Percentiles rank a stretch among this genome's conserved stretches.
These are phyloP conservation scores for Sarocladiaceae sp. DNA, from an alignment of 2,329 filamentous ascomycete genomes.

Conservation along the genomic window DNA sequence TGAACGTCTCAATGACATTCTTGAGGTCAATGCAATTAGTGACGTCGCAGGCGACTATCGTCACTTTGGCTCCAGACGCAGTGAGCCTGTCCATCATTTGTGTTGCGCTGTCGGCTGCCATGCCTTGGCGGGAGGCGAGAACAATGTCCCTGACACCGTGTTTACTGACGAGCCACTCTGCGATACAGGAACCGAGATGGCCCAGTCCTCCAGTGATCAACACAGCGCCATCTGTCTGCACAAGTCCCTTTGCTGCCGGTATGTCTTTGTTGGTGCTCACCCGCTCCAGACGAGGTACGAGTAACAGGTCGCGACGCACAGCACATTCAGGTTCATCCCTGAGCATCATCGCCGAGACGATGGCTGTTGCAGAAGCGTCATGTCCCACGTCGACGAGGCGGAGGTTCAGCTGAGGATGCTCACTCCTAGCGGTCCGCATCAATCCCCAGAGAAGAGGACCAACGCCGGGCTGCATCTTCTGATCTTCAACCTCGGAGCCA, in stretches of 20 bases:
- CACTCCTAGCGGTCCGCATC: conserved; percentile 14
- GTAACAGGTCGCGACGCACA: conserved; percentile 10
- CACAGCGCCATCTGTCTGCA: conserved; percentile 13
- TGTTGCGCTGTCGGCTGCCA: conserved; percentile 8
- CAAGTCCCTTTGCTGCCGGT: neutral
- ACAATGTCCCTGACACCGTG: conserved; percentile 14
- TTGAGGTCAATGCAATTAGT: conserved; percentile 9
- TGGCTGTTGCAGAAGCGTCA: conserved; percentile 2
- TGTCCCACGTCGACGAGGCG: conserved; percentile 12
- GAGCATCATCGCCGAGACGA: neutral
- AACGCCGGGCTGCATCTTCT: conserved; percentile 7
- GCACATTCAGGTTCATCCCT: conserved; percentile 13
- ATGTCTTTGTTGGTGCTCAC: neutral
- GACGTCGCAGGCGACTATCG: conserved; percentile 11
- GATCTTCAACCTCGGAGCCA: conserved; percentile 6
- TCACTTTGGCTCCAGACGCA: conserved; percentile 11
- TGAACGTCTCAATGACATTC: conserved; percentile 11
- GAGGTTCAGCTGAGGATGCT: conserved; percentile 13
- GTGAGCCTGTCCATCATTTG: conserved; percentile 11
- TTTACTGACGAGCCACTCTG: conserved; percentile 9
- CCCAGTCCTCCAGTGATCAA: conserved; percentile 15
- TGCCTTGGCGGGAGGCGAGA: conserved; percentile 12
- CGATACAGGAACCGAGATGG: conserved; percentile 12
- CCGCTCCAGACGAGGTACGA: conserved; percentile 13
- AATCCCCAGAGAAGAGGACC: conserved; percentile 14